These are phyloP conservation scores for Mycena galericulata DNA, from an alignment of 768 basidiomycete species.

Conservation along the genomic window DNA sequence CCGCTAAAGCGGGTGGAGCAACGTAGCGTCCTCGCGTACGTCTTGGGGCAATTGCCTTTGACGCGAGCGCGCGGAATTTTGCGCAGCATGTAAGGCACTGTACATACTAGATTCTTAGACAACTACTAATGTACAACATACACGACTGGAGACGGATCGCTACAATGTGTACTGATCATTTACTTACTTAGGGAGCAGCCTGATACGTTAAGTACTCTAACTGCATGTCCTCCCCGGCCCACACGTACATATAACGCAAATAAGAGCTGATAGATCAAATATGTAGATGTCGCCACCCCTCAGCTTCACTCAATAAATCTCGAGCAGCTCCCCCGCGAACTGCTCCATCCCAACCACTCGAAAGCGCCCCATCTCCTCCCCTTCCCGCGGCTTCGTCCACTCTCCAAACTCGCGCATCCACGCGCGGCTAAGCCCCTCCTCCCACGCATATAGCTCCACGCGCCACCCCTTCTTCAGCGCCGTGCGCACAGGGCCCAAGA, in stretches of 20 bases:
- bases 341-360: slow-evolving; percentile 74
- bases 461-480: slow-evolving; percentile 92
- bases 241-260: neutral
- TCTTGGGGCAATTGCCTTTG: slow-evolving; percentile 10
- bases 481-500: slow-evolving; percentile 86
- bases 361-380: slow-evolving; percentile 64
- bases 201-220: slow-evolving; percentile 13
- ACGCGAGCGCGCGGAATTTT: slow-evolving; percentile 6
- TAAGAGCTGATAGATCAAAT: neutral
- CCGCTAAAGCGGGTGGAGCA: neutral
- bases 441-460: slow-evolving; percentile 96
- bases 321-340: slow-evolving; percentile 70
- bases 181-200: slow-evolving; percentile 9
- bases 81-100: neutral
- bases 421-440: slow-evolving; percentile 80
- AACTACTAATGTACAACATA: slow-evolving; percentile 32
- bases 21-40: neutral
- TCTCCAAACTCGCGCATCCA: slow-evolving; percentile 83
- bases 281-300: neutral
- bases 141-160: neutral
- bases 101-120: slow-evolving; percentile 18
- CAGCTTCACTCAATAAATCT: slow-evolving; percentile 47
- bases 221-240: slow-evolving; percentile 1
- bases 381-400: slow-evolving; percentile 48
- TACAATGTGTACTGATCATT: slow-evolving; percentile 17